phyloP scores from a whole-genome alignment of 192 early-diverging fungal genomes.

The Backusella parvicylindrica region DNA sequence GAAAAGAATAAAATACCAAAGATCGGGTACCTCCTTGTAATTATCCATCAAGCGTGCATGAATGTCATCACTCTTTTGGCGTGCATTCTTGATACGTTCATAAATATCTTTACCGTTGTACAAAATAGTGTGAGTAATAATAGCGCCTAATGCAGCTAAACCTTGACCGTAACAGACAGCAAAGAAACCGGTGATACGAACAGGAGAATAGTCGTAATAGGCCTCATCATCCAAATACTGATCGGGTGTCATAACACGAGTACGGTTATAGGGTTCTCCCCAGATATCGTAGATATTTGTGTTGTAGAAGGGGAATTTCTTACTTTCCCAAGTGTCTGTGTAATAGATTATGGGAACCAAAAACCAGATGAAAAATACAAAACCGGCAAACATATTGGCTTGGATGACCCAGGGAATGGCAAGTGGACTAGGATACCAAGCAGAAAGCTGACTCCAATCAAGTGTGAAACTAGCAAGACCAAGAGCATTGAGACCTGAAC shows the following conservation, averaged over 20 bases:
- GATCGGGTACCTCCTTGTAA: constrained; percentile 74
- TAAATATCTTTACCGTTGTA: constrained; percentile 68
- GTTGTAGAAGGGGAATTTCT: constrained; percentile 65
- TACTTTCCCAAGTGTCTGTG: constrained; percentile 52
- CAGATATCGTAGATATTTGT: constrained; percentile 54
- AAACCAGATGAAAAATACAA: constrained; percentile 72
- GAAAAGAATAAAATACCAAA: constrained; percentile 72
- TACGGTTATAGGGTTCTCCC: constrained; percentile 53
- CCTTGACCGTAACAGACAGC: constrained; percentile 64
- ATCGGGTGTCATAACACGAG: constrained; percentile 51
- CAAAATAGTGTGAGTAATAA: constrained; percentile 60
- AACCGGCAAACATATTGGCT: constrained; percentile 70
- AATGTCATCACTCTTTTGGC: constrained; percentile 64
- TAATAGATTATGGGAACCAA: constrained; percentile 71
- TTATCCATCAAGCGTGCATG: constrained; percentile 71
- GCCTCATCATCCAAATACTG: constrained; percentile 47
- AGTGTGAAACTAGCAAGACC: constrained; percentile 69
- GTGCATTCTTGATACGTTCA: constrained; percentile 54
- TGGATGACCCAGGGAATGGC: constrained; percentile 71
- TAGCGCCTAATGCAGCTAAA: constrained; percentile 66
- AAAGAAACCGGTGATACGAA: constrained; percentile 68
- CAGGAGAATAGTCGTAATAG: constrained; percentile 57
- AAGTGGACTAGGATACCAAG: constrained; percentile 59
- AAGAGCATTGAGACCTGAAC: constrained; percentile 56
- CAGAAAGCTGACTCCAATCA: constrained; percentile 71